phyloP scores from a whole-genome alignment of 176 grass and related monocot genomes.

The Elaeis guineensis region DNA sequence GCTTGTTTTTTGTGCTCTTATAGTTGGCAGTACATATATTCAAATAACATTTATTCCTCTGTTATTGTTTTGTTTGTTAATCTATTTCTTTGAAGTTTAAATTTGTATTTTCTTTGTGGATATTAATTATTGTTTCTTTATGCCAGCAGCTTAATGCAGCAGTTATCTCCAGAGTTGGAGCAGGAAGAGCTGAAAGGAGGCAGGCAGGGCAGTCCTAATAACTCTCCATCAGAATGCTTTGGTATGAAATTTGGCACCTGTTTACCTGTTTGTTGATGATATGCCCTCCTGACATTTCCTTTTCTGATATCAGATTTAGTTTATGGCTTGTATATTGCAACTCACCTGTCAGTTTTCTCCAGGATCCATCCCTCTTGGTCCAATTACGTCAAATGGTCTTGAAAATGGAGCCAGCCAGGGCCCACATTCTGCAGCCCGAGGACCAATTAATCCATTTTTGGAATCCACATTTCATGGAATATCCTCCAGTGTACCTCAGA shows the following conservation, averaged over 20 bases:
- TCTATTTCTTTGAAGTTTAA: not conserved
- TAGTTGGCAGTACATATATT: no score
- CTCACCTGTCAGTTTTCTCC: conserved; percentile 13
- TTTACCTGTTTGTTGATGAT: not conserved
- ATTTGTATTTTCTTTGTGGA: not conserved
- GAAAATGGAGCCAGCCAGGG: conserved; percentile 14
- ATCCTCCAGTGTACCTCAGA: conserved; percentile 22
- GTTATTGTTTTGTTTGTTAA: not conserved
- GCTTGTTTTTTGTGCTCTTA: no score
- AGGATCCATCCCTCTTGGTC: conserved; percentile 21
- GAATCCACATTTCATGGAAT: conserved; percentile 27
- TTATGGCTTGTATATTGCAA: not conserved
- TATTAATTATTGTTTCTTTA: not conserved
- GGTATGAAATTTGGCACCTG: conserved; percentile 20
- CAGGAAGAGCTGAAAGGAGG: conserved; percentile 12
- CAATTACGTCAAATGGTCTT: conserved; percentile 14
- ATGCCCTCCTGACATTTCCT: no score
- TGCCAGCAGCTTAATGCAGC: conserved; percentile 29
- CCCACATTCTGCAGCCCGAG: conserved; percentile 38
- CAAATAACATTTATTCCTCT: no score
- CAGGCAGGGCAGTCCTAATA: conserved; percentile 21
- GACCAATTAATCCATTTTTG: conserved; percentile 4
- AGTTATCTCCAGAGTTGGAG: conserved; percentile 24
- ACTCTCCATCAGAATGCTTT: conserved; percentile 26
- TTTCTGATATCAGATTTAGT: not conserved